phyloP scores from a whole-genome alignment of 2,329 filamentous ascomycete genomes.

The Epichloe scottii region DNA sequence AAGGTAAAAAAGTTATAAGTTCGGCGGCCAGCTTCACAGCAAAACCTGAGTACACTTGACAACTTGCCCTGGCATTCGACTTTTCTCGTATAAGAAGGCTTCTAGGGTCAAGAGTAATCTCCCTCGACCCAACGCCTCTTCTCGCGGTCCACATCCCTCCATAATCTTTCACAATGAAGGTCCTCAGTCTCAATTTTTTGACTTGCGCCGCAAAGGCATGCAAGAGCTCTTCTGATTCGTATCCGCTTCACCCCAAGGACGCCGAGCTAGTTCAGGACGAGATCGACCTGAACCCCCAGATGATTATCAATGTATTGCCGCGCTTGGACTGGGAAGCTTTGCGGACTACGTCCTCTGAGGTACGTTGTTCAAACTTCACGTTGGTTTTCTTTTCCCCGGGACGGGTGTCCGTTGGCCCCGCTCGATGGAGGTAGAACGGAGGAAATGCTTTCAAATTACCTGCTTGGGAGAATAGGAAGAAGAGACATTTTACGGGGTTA shows the following conservation, averaged over 20 bases:
- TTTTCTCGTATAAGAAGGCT: neutral
- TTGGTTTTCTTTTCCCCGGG: neutral
- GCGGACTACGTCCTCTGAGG: conserved; percentile 62
- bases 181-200: conserved; percentile 91
- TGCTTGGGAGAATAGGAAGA: no score
- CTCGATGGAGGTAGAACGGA: no score
- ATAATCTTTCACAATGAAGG: conserved; percentile 55
- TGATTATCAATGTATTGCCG: conserved; percentile 75
- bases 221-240: conserved; percentile 67
- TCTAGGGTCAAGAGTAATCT: neutral
- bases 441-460: no score
- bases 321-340: conserved; percentile 82
- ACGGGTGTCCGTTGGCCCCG: no score
- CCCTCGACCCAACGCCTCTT: neutral
- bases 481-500: no score
- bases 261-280: conserved; percentile 85
- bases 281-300: conserved; percentile 65
- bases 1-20: conserved; percentile 20
- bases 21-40: neutral
- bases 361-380: conserved; percentile 25
- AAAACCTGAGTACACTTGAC: neutral
- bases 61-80: neutral
- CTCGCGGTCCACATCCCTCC: neutral
- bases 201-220: conserved; percentile 93
- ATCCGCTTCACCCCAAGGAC: conserved; percentile 85